A percentile compares a stretch with the other conserved stretches of the same genome.
These are phyloP conservation scores for Tylopilus rubrobrunneus DNA, from an alignment of 768 basidiomycete species.

Conservation along the genomic window DNA sequence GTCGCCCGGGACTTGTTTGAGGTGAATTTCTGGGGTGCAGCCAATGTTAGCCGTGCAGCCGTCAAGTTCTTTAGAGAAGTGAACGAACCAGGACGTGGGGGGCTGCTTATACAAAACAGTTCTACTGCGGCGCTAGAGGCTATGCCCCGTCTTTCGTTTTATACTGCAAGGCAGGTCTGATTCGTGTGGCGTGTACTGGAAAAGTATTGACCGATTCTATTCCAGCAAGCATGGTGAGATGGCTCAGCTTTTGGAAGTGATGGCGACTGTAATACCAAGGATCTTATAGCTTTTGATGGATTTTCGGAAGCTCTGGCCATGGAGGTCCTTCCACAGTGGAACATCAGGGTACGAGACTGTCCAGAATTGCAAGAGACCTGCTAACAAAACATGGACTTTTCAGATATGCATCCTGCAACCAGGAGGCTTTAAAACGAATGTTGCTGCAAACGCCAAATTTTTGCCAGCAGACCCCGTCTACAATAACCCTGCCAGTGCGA, in stretches of 20 bases:
- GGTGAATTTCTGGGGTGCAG: not conserved
- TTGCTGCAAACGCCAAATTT: not conserved
- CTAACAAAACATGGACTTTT: not conserved
- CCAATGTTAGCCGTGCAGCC: conserved; percentile 14
- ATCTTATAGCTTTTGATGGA: conserved; percentile 30
- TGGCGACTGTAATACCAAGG: not conserved
- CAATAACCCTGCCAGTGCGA: not conserved
- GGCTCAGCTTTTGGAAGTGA: not conserved
- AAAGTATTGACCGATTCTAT: not conserved
- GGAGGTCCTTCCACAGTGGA: conserved; percentile 42
- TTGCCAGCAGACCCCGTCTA: conserved; percentile 9
- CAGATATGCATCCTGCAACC: conserved; percentile 17
- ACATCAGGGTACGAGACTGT: conserved; percentile 26
- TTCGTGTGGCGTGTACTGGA: not conserved
- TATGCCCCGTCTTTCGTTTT: conserved; percentile 8
- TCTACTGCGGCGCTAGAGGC: conserved; percentile 26
- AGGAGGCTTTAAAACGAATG: conserved; percentile 8
- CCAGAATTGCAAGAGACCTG: not conserved
- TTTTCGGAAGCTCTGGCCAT: conserved; percentile 30
- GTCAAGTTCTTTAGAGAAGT: conserved; percentile 3
- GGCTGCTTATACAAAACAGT: conserved; percentile 32
- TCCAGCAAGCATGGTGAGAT: conserved; percentile 17
- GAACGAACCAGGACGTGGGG: conserved; percentile 32
- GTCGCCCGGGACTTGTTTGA: conserved; percentile 19
- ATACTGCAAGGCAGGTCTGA: conserved; percentile 14